A percentile compares a stretch with the other conserved stretches of the same genome.
These are phyloP conservation scores for Truncatella angustata DNA, from an alignment of 2,329 filamentous ascomycete species.

Conservation along the genomic window DNA sequence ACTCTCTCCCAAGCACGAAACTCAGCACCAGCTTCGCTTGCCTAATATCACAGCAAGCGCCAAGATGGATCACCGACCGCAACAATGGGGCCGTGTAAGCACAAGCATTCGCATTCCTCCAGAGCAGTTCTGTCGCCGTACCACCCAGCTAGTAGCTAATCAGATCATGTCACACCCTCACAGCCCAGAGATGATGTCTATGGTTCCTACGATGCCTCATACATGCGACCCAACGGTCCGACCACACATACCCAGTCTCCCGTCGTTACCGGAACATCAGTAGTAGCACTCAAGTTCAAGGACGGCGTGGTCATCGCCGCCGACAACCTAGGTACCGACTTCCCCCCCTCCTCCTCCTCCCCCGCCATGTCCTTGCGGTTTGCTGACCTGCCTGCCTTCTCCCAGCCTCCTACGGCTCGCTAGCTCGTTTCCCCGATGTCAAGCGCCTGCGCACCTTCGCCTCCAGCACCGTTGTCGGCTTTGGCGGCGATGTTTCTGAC, in stretches of 20 bases:
- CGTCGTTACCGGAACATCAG: conserved; percentile 94
- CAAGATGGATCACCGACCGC: conserved; percentile 68
- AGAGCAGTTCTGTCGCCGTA: too few relatives aligned
- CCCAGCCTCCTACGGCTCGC: conserved; percentile 91
- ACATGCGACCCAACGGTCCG: conserved; percentile 69
- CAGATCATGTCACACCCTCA: conserved; percentile 3
- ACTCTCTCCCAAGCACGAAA: conserved; percentile 4
- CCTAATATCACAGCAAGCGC: not conserved
- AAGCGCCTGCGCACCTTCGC: conserved; percentile 92
- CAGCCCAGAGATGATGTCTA: conserved; percentile 98
- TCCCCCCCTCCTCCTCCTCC: not conserved
- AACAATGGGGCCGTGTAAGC: conserved; percentile 71
- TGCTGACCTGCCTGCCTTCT: not conserved
- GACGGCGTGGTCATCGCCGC: conserved; percentile 95
- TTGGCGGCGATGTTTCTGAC: conserved; percentile 95
- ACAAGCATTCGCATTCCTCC: too few relatives aligned
- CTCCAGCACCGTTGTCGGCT: conserved; percentile 79
- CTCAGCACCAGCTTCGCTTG: too few relatives aligned
- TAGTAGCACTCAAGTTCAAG: conserved; percentile 92
- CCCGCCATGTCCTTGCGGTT: not conserved
- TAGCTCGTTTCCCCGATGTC: conserved; percentile 93
- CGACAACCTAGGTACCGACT: conserved; percentile 80
- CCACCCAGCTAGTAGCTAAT: conserved; percentile 20
- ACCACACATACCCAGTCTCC: conserved; percentile 88
- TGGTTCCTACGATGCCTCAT: conserved; percentile 85